Base-by-base conservation (phyloP, 83 land plant species). In the Picea engelmannii region DNA sequence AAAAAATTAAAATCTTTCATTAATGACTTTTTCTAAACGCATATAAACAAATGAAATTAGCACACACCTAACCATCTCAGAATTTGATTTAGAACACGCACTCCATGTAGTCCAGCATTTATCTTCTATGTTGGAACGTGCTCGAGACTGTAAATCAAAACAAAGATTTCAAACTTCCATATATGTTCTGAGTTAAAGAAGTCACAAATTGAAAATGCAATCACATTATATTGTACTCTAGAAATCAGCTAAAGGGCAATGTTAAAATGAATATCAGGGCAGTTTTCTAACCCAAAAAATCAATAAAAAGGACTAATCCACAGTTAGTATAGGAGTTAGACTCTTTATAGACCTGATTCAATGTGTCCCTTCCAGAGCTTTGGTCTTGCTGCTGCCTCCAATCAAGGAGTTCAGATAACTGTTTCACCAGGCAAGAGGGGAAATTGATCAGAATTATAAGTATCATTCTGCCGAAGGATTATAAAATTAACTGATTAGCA, bases 361-460 rank as follows among this genome's bases (percentile, higher is more conserved):
- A 49, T 49, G 10, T 42, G 20, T 10, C 76, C 52, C 44, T 71
- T 9, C 15, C 76, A 20, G 55, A 18, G 4, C 76, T 42, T 71
- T 18, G 24, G 2, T 71, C 55, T 2, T 71, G 55, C 24, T 71
- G 55, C 76, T 42, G 52, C 55, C 42, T 71, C 76, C 76, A 71
- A 42, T 71, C 76, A 42, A 71, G 76, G 3, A 71, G 21, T 20
- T 71, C 76, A 71, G 76, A 10, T 71, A 71, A 71, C 76, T 71
- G 76, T 71, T 71, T 71, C 55, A 42, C 55, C 12, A 52, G 20
- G 55, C 21, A 42, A 52, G 52, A 71, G 23, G 76, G 23, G 76
- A 71, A 42, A 71, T 21, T 1, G n/a, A 11, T 16, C 73, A 68
- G 73, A 35, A 35, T 40, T 31, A 68, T 68, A 20, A 17, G 44